Base-by-base conservation (phyloP, 257 asterid species). In the Lycium barbarum region DNA sequence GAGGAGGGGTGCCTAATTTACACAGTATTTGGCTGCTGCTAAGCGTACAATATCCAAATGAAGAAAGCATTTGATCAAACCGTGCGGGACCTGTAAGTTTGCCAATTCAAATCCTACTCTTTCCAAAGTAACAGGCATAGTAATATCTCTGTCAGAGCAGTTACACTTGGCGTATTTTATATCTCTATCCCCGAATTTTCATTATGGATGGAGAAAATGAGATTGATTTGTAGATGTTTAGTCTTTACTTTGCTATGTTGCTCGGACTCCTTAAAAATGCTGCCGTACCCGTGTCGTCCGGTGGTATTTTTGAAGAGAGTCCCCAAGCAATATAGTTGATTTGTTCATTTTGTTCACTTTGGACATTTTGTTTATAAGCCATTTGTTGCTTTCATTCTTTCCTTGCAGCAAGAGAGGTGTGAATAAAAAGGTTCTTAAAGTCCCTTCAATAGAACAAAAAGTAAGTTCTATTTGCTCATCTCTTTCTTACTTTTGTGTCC, bases 31-130 rank as follows among this genome's bases (percentile, higher is more conserved):
- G 82, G 82, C 26, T 35, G 65, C 45, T 67, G 65, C 45, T 67
- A 61, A 67, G 62, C n/a, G 9, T 36, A 66, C 5, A 3, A 54
- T 55, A 74, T 83, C 68, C 90, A 83, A 89, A 94, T 94, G 98
- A 94, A 94, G 97, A 94, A 94, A 91, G 97, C 91, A 55, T 85
- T 94, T 84, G 96, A 88, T 93, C 98, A 94, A 90, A 94, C 97
- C 59, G 97, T 94, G 85, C 94, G 98, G 0, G 97, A 94, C 89
- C 80, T 94, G 98, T 94, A 87, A 92, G 97, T 90, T 85, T 83
- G 36, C 4, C 81, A 79, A 58, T 79, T 87, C 26, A 13, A 53
- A 26, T 78, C 26, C 20, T 78, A 51, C 26, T 26, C 20, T 49
- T 51, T 20, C 14, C 6, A 10, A 26, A 8, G 26, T 26, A 7